Conservation (phyloP, 2,329 filamentous ascomycete species). For the Alternaria dauci region DNA sequence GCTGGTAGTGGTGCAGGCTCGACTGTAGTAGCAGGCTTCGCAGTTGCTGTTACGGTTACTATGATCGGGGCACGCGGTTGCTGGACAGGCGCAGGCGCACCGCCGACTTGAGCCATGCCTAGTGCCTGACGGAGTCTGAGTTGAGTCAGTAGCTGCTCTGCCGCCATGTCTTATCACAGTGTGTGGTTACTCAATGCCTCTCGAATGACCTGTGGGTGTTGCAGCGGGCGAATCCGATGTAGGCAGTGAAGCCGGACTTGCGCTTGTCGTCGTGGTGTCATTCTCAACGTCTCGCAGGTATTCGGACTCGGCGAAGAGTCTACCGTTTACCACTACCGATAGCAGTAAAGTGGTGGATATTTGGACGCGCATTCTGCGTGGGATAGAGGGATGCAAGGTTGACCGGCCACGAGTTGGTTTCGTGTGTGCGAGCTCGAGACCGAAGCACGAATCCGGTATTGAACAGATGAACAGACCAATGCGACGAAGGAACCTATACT, state of each 20-base stretch:
- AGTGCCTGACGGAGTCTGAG: constrained; percentile 26
- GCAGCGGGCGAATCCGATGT: not conserved
- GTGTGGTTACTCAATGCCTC: constrained; percentile 3
- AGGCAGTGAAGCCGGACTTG: constrained; percentile 14
- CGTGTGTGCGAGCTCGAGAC: not conserved
- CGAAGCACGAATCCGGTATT: not conserved
- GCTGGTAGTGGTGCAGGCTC: constrained; percentile 11
- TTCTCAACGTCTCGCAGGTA: constrained; percentile 2
- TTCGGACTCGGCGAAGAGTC: not conserved
- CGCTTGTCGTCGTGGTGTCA: constrained; percentile 2
- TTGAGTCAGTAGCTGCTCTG: constrained; percentile 3
- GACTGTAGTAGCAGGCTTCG: constrained; percentile 3
- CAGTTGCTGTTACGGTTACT: not conserved
- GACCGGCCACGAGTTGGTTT: not conserved
- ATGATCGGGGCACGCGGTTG: not conserved
- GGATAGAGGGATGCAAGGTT: not conserved
- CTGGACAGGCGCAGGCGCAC: constrained; percentile 7
- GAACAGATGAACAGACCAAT: not conserved
- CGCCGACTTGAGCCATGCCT: constrained; percentile 4
- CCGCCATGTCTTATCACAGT: not conserved
- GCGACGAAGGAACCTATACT: not conserved
- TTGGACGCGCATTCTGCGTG: constrained; percentile 3
- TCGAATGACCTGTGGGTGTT: not conserved
- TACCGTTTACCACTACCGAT: not conserved
- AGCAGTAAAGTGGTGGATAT: constrained; percentile 1